Base-by-base conservation (phyloP, 2,329 filamentous ascomycete species). In the Scytalidium lignicola region DNA sequence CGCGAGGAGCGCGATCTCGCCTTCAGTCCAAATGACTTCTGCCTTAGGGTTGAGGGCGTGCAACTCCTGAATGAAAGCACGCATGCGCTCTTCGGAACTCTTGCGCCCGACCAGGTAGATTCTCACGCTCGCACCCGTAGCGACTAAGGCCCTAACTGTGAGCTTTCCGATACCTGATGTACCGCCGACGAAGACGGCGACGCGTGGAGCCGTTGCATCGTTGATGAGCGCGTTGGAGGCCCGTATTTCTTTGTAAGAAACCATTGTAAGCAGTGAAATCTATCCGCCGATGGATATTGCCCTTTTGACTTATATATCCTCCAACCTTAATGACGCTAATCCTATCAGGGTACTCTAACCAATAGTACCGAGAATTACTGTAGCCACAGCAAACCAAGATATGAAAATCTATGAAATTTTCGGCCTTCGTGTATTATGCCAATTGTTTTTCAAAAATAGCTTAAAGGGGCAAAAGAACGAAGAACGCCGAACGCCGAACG, bases 1-100 rank as follows among this genome's bases (percentile, higher is more conserved):
- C 19, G 65, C 64, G 21, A 80, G 55, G 5, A 79, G 63, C 9
- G 70, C 72, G 41, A 75, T 65, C 39, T 80, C 76, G n/a, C 63
- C 64, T 51, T 54, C 51, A 18, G 20, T 48, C 32, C 23, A 41
- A 21, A 45, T 51, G 43, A 42, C 5, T 20, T 45, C 43, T 4
- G 44, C 54, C 15, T 47, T 47, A n/a, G 51, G 46, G 43, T 77
- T 80, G 6, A 72, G 46, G 3, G 53, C 37, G 22, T 66, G 61
- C 8, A 78, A 58, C 46, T 78, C 72, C 2, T 62, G 59, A 2
- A 69, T 59, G 58, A 20, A 65, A 69, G 1, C 67, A 65, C 13
- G 56, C 45, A 20, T 48, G n/a, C n/a, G n/a, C n/a, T n/a, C n/a
- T 20, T 37, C 37, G 37, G 20, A 43, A 28, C 15, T 28, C 43